Conservation (phyloP, 2,329 filamentous ascomycete genomes). For the Diaporthe longicolla region DNA sequence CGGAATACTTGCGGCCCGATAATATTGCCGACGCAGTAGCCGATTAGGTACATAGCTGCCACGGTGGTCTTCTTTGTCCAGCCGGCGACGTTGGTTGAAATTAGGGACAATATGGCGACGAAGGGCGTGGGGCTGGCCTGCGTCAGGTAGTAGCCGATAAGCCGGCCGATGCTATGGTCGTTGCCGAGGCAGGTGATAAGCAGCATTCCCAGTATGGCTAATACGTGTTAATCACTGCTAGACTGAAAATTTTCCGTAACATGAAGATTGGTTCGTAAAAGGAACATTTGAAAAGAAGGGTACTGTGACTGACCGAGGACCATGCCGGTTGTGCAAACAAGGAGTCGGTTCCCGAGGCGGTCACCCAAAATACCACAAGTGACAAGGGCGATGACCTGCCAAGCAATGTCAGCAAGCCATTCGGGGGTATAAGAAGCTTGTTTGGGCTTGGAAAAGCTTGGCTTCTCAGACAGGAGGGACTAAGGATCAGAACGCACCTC, state of each 20-base stretch:
- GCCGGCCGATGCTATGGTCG: constrained; percentile 68
- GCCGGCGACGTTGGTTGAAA: constrained; percentile 71
- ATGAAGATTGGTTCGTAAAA: no score
- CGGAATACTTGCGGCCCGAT: constrained; percentile 69
- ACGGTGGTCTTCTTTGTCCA: constrained; percentile 73
- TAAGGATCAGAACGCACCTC: constrained; percentile 63
- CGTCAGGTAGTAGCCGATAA: constrained; percentile 77
- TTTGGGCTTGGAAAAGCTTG: constrained; percentile 46
- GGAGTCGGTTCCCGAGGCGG: constrained; percentile 67
- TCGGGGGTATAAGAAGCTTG: constrained; percentile 63
- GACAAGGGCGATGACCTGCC: constrained; percentile 47
- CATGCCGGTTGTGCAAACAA: constrained; percentile 67
- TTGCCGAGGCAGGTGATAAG: constrained; percentile 75
- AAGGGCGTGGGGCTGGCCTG: constrained; percentile 73
- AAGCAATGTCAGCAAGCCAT: constrained; percentile 41
- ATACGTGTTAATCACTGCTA: no score
- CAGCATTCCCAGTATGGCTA: constrained; percentile 70
- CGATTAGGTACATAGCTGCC: constrained; percentile 66
- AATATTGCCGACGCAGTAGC: constrained; percentile 68
- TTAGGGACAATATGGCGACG: constrained; percentile 73
- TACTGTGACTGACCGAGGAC: constrained; percentile 49
- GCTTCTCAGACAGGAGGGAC: not conserved
- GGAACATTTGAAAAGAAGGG: no score
- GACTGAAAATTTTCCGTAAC: no score
- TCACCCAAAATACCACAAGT: constrained; percentile 65